Base-by-base conservation (phyloP, 345 rosid species). In the Pelargonium nanum region DNA sequence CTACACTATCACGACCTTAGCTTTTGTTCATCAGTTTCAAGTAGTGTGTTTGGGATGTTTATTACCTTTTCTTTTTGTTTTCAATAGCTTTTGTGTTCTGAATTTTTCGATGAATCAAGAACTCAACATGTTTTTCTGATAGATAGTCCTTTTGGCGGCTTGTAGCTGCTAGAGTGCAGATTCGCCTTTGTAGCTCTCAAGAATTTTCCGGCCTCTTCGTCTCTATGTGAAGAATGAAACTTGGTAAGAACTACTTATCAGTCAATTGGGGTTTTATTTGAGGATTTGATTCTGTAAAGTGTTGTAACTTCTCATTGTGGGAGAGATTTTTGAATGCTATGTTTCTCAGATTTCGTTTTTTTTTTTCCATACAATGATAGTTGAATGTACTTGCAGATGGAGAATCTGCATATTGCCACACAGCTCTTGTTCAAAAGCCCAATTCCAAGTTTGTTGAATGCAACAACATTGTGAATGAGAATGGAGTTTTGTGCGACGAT, bases 191-290 rank as follows among this genome's bases (percentile, higher is more conserved):
- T 30, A 30, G 40, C 40, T 12, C 40, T 30, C 9, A 30, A 30
- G 10, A 3, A 6, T 30, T 30, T 30, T 30, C 9, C 6, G 40
- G 9, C 40, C 40, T 66, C 53, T 55, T 55, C 59, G 63, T 69
- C 69, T 69, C 69, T 57, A 74, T 60, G 72, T 74, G 61, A 78
- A 81, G 25, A 51, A 82, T 87, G 97, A 81, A 83, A 72, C 70
- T 82, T 65, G 94, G 85, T 88, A 69, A 65, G 69, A 22, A 44
- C 24, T 54, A 25, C 26, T 21, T 22, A 25, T 25, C 57, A n/a
- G n/a, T 22, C 17, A 19, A 20, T 24, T 54, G 15, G 56, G 22
- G 19, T 54, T 13, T 19, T 21, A 22, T 54, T 24, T 54, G 10
- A 19, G 20, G 10, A 4, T 7, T n/a, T 54, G 9, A 40, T 12